phyloP scores from a whole-genome alignment of 2,329 filamentous ascomycete genomes.

The Ceratocystis variospora region DNA sequence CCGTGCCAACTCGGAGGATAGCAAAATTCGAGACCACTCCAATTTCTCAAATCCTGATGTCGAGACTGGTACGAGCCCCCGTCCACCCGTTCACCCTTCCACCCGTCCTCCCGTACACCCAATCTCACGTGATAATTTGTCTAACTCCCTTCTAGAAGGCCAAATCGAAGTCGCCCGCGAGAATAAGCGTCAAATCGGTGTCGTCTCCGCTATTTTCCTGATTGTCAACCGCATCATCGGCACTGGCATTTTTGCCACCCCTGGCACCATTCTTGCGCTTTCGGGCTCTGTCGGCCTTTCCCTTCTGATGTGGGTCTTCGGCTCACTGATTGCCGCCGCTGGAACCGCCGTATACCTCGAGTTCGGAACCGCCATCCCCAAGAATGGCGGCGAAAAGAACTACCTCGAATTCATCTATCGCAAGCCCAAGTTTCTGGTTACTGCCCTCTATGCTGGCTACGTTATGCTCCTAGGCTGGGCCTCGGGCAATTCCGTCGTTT shows the following conservation, averaged over 20 bases:
- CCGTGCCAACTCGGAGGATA: constrained; percentile 1
- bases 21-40: background rate
- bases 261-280: constrained; percentile 41
- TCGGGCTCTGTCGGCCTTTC: constrained; percentile 49
- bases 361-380: constrained; percentile 50
- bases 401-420: constrained; percentile 53
- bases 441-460: constrained; percentile 46
- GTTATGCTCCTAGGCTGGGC: constrained; percentile 52
- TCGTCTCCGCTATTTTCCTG: constrained; percentile 42
- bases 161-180: constrained; percentile 31
- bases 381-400: constrained; percentile 53
- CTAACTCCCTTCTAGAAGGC: constrained; percentile 20
- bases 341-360: constrained; percentile 54
- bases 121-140: background rate
- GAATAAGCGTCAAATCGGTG: constrained; percentile 41
- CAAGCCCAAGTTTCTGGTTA: constrained; percentile 46
- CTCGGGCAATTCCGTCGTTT: constrained; percentile 53
- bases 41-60: background rate
- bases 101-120: background rate
- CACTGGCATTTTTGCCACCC: constrained; percentile 53
- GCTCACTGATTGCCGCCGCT: constrained; percentile 46
- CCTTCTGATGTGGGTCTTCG: constrained; percentile 49
- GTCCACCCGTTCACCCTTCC: background rate
- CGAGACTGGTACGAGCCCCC: constrained; percentile 6
- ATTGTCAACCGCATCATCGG: constrained; percentile 55